Evolutionary conservation across 176 grass and related monocot genomes (phyloP).

Genomic region (Ampelocalamus luodianensis): DNA sequence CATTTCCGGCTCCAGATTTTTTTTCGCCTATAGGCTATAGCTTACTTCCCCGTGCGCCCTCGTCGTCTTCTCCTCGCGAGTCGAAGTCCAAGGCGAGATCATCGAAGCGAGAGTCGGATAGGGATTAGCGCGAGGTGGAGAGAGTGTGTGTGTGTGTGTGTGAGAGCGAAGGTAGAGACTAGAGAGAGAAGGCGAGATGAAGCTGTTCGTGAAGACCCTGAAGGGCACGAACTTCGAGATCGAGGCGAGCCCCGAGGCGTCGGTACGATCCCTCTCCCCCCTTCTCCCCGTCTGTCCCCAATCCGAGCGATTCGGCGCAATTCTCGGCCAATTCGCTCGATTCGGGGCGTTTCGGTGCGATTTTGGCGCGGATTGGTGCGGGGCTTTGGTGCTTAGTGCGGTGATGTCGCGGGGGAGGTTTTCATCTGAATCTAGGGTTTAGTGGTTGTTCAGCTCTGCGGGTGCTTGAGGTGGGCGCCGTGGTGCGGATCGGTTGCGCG

Average conservation of each 20-base stretch:
- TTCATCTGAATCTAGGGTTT: conserved; percentile 66
- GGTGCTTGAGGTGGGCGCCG: not conserved
- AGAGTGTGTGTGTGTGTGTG: not conserved
- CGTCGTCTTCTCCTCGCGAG: conserved; percentile 43
- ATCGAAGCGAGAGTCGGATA: conserved; percentile 38
- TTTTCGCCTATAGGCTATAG: conserved; percentile 47
- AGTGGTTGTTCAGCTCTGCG: not conserved
- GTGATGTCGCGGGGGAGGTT: not conserved
- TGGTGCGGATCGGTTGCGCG: not conserved
- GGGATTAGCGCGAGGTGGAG: not conserved
- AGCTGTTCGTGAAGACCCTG: conserved; percentile 86
- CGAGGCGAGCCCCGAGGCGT: conserved; percentile 63
- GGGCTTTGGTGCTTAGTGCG: not conserved
- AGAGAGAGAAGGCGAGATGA: conserved; percentile 53
- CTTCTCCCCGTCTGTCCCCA: not conserved
- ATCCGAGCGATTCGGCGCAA: conserved; percentile 20
- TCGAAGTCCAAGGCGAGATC: conserved; percentile 38
- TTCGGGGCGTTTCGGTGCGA: not conserved
- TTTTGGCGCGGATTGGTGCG: not conserved
- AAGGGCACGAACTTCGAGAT: conserved; percentile 95
- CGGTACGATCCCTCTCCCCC: conserved; percentile 46
- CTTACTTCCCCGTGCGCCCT: conserved; percentile 21
- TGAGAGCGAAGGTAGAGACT: not conserved
- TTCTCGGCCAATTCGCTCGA: conserved; percentile 5
- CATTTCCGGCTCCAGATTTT: not conserved